These are phyloP conservation scores for Leucaena leucocephala DNA, from an alignment of 306 rosid species.

Conservation along the genomic window DNA sequence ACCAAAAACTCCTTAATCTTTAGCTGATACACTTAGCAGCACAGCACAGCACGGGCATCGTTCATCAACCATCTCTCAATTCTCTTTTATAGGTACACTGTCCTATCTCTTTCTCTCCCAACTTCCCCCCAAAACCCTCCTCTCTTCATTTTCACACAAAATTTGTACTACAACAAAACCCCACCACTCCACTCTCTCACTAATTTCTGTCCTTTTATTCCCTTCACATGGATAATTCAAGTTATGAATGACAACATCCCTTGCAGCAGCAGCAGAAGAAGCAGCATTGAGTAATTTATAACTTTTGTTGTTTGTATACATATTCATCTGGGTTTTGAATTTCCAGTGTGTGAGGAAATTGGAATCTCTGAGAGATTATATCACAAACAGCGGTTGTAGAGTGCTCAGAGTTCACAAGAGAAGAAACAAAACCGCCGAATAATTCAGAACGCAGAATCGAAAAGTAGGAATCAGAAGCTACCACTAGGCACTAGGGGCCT, in stretches of 20 bases:
- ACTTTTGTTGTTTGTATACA: conserved; percentile 16
- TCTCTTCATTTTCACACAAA: not conserved
- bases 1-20: too few relatives aligned
- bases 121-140: conserved; percentile 5
- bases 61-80: too few relatives aligned
- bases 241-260: not conserved
- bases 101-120: conserved; percentile 25
- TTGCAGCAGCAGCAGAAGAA: not conserved
- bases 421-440: conserved; percentile 25
- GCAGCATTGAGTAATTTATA: conserved; percentile 22
- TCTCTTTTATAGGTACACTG: not conserved
- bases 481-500: not conserved
- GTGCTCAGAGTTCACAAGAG: conserved; percentile 43
- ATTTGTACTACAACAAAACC: not conserved
- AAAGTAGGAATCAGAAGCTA: not conserved
- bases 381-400: conserved; percentile 31
- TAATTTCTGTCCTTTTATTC: conserved; percentile 15
- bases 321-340: conserved; percentile 34
- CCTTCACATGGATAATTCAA: conserved; percentile 20
- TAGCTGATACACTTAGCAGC: too few relatives aligned
- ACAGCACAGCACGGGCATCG: too few relatives aligned
- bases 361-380: conserved; percentile 54
- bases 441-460: not conserved
- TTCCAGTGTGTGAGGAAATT: conserved; percentile 40
- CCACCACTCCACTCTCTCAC: too few relatives aligned